phyloP scores from a whole-genome alignment of 2,329 filamentous ascomycete species.

The Dissoconium aciculare region DNA sequence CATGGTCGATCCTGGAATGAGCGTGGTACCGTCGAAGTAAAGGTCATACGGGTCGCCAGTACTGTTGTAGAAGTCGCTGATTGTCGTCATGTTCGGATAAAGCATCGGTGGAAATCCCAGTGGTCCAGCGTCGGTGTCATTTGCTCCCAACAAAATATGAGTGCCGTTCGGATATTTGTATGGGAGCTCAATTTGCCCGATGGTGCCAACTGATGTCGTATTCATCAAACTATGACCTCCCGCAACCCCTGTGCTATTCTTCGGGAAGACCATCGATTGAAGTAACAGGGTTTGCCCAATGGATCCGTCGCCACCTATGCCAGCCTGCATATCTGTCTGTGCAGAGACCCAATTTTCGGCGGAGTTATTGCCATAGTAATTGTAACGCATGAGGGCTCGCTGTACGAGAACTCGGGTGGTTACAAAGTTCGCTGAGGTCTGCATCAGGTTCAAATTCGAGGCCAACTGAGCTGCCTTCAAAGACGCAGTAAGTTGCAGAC shows the following conservation, averaged over 20 bases:
- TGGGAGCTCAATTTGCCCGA: constrained; percentile 44
- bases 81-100: constrained; percentile 66
- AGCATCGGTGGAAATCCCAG: constrained; percentile 56
- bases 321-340: constrained; percentile 51
- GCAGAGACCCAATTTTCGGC: constrained; percentile 47
- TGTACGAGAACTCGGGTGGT: constrained; percentile 47
- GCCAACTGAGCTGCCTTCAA: constrained; percentile 73
- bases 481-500: constrained; percentile 64
- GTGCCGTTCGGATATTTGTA: constrained; percentile 44
- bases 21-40: constrained; percentile 26
- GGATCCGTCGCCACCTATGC: constrained; percentile 41
- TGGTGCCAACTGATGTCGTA: constrained; percentile 40
- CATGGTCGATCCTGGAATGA: constrained; percentile 40
- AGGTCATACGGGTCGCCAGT: constrained; percentile 25
- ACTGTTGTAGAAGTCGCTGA: constrained; percentile 20
- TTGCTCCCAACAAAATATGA: constrained; percentile 45
- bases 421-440: constrained; percentile 58
- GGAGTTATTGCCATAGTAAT: constrained; percentile 40
- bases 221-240: constrained; percentile 44
- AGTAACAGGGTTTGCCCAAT: constrained; percentile 41
- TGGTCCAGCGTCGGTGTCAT: constrained; percentile 8
- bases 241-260: constrained; percentile 44
- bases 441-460: constrained; percentile 63
- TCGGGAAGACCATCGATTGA: constrained; percentile 60
- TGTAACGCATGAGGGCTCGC: constrained; percentile 35